Base-by-base conservation (phyloP, 2,329 filamentous ascomycete species). In the Arachnopeziza araneosa region DNA sequence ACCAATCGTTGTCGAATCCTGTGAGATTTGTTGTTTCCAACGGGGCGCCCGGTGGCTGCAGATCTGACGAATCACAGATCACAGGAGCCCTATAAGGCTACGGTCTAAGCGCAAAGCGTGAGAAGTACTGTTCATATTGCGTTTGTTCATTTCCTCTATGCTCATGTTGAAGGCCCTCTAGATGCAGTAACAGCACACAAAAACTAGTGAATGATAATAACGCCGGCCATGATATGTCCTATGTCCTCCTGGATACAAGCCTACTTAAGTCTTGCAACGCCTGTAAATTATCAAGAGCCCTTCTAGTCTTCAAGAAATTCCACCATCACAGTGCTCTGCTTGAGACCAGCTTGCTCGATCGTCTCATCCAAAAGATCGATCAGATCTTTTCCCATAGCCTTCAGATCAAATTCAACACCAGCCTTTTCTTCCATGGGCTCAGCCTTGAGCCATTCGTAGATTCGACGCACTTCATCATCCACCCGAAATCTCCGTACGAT, bases 371-470 rank as follows among this genome's bases (percentile, higher is more conserved):
- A 78, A 58, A 80, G 77, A 21, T 89, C 86, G 50, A 97, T 88
- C 61, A 99, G 76, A 69, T 99, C 95, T 71, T 88, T 88, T 54
- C 92, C 91, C 85, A 96, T 89, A 14, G 51, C 51, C 73, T 95
- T 92, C 66, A 99, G 81, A 73, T 98, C 93, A 75, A 99, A 99
- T 63, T 85, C 83, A 14, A 88, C 75, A 0, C 88, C 90, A 30
- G 84, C 83, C 74, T 91, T 93, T 68, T 89, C 91, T 66, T 93
- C 88, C 54, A 96, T 75, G 1, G 92, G 90, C 61, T 89, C 86
- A 0, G 93, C 88, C 77, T 98, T 99, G 65, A 99, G 85, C 91
- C 93, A 99, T 77, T 99, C 95, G 74, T 93, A 99, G 52, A 99
- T 86, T 14, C 90, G 85, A 58, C 85, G 83, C 14, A 99, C 92